phyloP scores from a whole-genome alignment of 2,329 filamentous ascomycete species.

The Clarireedia paspali region DNA sequence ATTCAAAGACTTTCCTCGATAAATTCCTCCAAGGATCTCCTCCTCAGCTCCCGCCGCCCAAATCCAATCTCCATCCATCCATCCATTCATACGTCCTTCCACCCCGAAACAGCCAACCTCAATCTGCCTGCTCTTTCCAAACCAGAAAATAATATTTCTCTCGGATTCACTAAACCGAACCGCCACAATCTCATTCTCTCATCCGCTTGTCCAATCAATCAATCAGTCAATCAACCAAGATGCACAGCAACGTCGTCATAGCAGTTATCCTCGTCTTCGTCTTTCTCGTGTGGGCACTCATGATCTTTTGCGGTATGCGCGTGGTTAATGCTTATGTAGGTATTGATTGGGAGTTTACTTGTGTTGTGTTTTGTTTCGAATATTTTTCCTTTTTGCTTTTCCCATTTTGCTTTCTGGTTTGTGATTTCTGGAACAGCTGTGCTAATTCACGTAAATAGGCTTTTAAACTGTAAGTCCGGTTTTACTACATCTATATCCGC shows the following conservation, averaged over 20 bases:
- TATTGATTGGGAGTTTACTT: background rate
- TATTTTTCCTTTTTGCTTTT: too few species aligned
- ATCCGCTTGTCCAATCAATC: background rate
- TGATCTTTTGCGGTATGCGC: background rate
- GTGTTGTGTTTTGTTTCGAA: background rate
- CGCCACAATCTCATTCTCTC: background rate
- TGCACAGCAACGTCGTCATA: slow-evolving; percentile 1
- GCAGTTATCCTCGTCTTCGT: background rate
- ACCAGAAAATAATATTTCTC: too few species aligned
- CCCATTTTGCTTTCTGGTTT: too few species aligned
- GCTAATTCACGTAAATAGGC: too few species aligned
- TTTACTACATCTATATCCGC: too few species aligned
- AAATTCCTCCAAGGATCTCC: too few species aligned
- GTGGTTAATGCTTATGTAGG: background rate
- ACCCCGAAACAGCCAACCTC: background rate
- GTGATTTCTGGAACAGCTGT: too few species aligned
- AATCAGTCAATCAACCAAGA: background rate
- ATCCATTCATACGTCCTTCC: background rate
- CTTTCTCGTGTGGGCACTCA: background rate
- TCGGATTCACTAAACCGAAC: background rate
- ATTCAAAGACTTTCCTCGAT: too few species aligned
- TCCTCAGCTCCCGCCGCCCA: too few species aligned
- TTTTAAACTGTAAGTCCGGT: too few species aligned
- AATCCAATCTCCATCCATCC: background rate
- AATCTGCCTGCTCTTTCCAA: background rate